These are phyloP conservation scores for Apiospora rasikravindrae DNA, from an alignment of 2,329 filamentous ascomycete species.

Conservation along the genomic window DNA sequence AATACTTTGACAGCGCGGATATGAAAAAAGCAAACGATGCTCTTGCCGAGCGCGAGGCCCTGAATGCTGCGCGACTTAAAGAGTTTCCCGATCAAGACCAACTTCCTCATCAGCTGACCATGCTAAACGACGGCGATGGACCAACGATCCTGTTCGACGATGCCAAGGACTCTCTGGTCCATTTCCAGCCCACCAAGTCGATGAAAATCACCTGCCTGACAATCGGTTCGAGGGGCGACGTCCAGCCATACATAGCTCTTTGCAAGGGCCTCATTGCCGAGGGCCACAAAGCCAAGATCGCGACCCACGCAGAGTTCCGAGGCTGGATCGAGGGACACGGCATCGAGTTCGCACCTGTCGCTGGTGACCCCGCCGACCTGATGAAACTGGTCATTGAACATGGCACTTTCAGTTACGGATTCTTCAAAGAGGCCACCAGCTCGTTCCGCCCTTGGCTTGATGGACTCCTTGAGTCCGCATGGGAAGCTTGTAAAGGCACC, in stretches of 20 bases:
- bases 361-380: constrained; percentile 89
- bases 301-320: constrained; percentile 89
- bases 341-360: constrained; percentile 88
- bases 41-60: constrained; percentile 78
- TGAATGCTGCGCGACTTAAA: constrained; percentile 73
- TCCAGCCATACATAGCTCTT: constrained; percentile 95
- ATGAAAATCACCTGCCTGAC: constrained; percentile 91
- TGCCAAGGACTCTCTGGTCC: constrained; percentile 82
- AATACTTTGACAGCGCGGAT: constrained; percentile 70
- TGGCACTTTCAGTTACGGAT: constrained; percentile 93
- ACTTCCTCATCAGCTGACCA: constrained; percentile 52
- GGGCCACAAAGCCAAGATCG: constrained; percentile 85
- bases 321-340: constrained; percentile 90
- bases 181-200: constrained; percentile 83
- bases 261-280: constrained; percentile 90
- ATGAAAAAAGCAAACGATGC: constrained; percentile 75
- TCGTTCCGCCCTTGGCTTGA: constrained; percentile 97
- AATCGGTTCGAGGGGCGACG: constrained; percentile 93
- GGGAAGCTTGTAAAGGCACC: constrained; percentile 81
- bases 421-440: constrained; percentile 82
- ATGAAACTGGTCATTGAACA: constrained; percentile 97
- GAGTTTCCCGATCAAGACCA: constrained; percentile 57
- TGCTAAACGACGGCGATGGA: constrained; percentile 53
- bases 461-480: constrained; percentile 81
- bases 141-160: constrained; percentile 90